These are phyloP conservation scores for Knufia petricola DNA, from an alignment of 2,329 filamentous ascomycete genomes.

Conservation along the genomic window DNA sequence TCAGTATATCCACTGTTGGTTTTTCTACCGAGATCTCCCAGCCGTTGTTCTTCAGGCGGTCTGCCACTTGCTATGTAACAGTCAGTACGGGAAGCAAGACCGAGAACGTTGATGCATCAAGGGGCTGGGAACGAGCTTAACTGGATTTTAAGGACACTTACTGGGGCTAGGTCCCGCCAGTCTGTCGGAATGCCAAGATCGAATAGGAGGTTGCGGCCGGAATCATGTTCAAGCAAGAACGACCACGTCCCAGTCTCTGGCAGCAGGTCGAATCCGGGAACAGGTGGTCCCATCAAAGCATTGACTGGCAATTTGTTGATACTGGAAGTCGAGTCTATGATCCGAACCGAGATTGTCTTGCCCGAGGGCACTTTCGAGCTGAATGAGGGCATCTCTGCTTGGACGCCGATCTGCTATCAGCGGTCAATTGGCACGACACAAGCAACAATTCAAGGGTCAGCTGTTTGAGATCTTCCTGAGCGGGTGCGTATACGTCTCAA, in stretches of 20 bases:
- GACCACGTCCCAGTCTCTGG: conserved; percentile 15
- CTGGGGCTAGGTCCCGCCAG: conserved; percentile 20
- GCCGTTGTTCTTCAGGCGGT: conserved; percentile 12
- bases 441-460: too few species aligned
- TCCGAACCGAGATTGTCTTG: conserved; percentile 10
- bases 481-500: too few species aligned
- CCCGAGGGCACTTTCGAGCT: conserved; percentile 9
- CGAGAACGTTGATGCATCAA: too few species aligned
- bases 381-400: conserved; percentile 2
- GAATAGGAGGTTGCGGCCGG: conserved; percentile 21
- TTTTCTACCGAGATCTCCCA: conserved; percentile 17
- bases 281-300: conserved; percentile 11
- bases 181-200: conserved; percentile 28
- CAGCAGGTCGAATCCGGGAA: conserved; percentile 12
- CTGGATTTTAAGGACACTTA: too few species aligned
- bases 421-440: too few species aligned
- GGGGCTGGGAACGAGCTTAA: too few species aligned
- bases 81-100: too few species aligned
- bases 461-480: too few species aligned
- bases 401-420: not conserved
- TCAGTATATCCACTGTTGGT: conserved; percentile 15
- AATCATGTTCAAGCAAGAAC: conserved; percentile 13
- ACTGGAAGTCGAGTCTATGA: conserved; percentile 16
- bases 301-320: conserved; percentile 12
- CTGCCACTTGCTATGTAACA: too few species aligned